phyloP scores from a whole-genome alignment of 352 stramenopile genomes.

The Phytophthora tentaculata region DNA sequence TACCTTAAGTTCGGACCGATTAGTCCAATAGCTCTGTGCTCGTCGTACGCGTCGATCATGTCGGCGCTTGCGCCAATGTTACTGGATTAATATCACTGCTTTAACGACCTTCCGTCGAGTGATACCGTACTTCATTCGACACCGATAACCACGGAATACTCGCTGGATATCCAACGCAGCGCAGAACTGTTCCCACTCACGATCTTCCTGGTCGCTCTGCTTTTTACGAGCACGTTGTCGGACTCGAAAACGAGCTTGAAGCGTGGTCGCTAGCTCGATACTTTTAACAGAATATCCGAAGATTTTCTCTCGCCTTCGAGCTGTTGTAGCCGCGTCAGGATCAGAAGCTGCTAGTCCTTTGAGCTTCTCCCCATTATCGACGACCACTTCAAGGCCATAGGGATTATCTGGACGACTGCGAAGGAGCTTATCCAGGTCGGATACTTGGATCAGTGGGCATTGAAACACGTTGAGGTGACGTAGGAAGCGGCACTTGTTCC shows the following conservation, averaged over 20 bases:
- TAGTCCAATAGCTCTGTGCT: conserved; percentile 70
- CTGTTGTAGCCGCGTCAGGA: conserved; percentile 37
- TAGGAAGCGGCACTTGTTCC: conserved; percentile 49
- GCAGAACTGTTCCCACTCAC: conserved; percentile 58
- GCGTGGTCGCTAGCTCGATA: conserved; percentile 37
- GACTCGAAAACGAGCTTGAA: conserved; percentile 56
- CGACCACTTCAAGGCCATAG: conserved; percentile 63
- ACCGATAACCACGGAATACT: conserved; percentile 47
- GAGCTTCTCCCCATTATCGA: conserved; percentile 46
- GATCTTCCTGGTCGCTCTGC: conserved; percentile 22
- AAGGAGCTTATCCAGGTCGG: conserved; percentile 39
- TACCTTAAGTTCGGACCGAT: conserved; percentile 54
- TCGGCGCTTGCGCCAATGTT: conserved; percentile 57
- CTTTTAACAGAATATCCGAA: conserved; percentile 19
- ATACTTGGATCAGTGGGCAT: conserved; percentile 37
- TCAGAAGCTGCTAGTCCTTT: conserved; percentile 53
- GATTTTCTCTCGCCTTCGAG: conserved; percentile 45
- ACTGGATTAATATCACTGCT: conserved; percentile 63
- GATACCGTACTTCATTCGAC: conserved; percentile 48
- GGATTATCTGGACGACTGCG: conserved; percentile 46
- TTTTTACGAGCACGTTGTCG: conserved; percentile 37
- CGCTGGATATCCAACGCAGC: conserved; percentile 69
- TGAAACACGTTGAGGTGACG: conserved; percentile 58
- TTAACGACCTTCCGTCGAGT: conserved; percentile 41
- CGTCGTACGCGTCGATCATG: conserved; percentile 53